Percentiles rank a stretch among this genome's conserved stretches.
These are phyloP conservation scores for Andrographis paniculata DNA, from an alignment of 305 asterid genomes.

Conservation along the genomic window DNA sequence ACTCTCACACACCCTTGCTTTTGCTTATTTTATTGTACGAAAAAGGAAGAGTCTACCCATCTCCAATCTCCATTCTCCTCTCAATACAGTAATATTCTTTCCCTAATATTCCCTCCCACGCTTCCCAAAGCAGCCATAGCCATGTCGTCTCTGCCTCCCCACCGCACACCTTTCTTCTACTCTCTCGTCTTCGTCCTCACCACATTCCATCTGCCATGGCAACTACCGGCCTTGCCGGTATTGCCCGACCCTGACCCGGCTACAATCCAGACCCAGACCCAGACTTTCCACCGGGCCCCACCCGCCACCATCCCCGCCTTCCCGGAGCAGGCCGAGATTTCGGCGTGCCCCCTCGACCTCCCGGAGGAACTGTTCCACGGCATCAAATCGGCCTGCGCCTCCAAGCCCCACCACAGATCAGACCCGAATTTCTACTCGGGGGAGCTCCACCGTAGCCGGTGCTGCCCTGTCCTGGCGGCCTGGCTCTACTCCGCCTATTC, in stretches of 20 bases:
- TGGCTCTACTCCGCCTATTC: slow-evolving; percentile 92
- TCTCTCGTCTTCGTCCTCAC: slow-evolving; percentile 29
- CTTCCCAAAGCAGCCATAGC: neutral
- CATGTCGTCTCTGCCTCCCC: slow-evolving; percentile 31
- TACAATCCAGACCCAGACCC: slow-evolving; percentile 40
- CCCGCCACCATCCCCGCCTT: slow-evolving; percentile 85
- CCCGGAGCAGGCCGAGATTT: slow-evolving; percentile 66
- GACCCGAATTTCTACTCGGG: slow-evolving; percentile 34
- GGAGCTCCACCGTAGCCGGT: slow-evolving; percentile 57
- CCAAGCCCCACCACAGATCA: slow-evolving; percentile 36
- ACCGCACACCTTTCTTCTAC: slow-evolving; percentile 10
- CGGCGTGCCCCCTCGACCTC: slow-evolving; percentile 72
- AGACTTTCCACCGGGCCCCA: slow-evolving; percentile 30
- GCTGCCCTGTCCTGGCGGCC: slow-evolving; percentile 88
- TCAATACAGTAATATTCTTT: neutral
- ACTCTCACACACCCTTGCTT: no score
- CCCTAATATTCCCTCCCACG: neutral
- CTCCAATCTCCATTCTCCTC: neutral
- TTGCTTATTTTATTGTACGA: neutral
- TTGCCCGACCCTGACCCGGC: slow-evolving; percentile 56
- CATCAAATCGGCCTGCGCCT: slow-evolving; percentile 58
- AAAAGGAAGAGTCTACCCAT: neutral
- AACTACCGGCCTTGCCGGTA: slow-evolving; percentile 27
- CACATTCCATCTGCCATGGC: slow-evolving; percentile 22
- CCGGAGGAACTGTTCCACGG: slow-evolving; percentile 57